These are phyloP conservation scores for Globisporangium carolinianum DNA, from an alignment of 352 stramenopile genomes.

Conservation along the genomic window DNA sequence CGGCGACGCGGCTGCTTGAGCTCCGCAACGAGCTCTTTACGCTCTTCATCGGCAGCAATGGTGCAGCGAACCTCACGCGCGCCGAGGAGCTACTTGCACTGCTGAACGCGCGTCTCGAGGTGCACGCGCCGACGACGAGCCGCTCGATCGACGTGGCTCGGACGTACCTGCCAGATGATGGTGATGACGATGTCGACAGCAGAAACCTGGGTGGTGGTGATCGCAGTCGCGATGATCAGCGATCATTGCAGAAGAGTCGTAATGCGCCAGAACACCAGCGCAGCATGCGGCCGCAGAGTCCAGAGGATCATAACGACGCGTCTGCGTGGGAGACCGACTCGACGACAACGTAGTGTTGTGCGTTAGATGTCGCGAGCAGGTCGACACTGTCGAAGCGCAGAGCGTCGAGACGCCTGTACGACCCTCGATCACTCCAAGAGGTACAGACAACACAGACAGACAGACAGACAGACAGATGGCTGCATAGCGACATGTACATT, in stretches of 20 bases:
- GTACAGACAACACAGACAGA: too few relatives aligned
- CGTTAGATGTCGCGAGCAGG: too few relatives aligned
- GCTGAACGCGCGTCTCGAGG: neutral
- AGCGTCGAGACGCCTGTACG: too few relatives aligned
- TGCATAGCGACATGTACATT: too few relatives aligned
- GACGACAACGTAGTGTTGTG: neutral
- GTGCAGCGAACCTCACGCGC: constrained; percentile 4
- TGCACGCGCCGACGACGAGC: neutral
- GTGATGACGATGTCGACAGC: neutral
- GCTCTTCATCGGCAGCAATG: constrained; percentile 8
- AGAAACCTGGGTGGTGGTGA: neutral
- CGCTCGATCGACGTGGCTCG: constrained; percentile 1
- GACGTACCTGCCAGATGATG: neutral
- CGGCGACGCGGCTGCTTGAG: constrained; percentile 7
- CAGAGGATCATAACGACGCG: neutral
- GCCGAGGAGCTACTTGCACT: constrained; percentile 7
- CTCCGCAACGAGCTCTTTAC: constrained; percentile 13
- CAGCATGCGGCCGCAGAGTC: neutral
- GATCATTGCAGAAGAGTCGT: too few relatives aligned
- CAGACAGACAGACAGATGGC: too few relatives aligned
- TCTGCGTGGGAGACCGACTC: constrained; percentile 10
- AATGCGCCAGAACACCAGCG: neutral
- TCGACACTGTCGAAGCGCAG: too few relatives aligned
- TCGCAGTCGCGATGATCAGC: too few relatives aligned
- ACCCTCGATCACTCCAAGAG: too few relatives aligned